A percentile compares a stretch with the other conserved stretches of the same genome.
These are phyloP conservation scores for Suillus plorans DNA, from an alignment of 768 basidiomycete genomes.

Conservation along the genomic window DNA sequence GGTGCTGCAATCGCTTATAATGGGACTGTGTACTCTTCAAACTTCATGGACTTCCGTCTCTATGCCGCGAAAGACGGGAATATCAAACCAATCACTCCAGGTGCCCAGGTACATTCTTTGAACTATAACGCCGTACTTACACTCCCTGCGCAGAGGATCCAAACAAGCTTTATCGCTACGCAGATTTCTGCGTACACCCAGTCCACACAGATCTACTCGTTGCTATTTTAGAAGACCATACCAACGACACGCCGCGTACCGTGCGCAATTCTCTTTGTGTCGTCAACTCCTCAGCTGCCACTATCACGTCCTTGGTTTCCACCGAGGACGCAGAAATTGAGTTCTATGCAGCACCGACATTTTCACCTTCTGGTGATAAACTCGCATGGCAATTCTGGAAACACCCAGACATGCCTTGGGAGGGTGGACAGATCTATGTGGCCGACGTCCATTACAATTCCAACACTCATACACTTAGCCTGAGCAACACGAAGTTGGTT, in stretches of 20 bases:
- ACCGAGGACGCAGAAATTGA: conserved; percentile 44
- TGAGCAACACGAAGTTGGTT: conserved; percentile 28
- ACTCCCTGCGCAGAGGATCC: neutral
- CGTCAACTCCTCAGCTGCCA: conserved; percentile 44
- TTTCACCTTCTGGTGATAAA: conserved; percentile 54
- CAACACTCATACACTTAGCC: conserved; percentile 18
- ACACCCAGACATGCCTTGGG: conserved; percentile 70
- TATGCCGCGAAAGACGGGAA: conserved; percentile 39
- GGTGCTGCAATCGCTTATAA: conserved; percentile 53
- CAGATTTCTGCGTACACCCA: conserved; percentile 58
- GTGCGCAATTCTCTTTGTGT: conserved; percentile 51
- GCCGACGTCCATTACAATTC: conserved; percentile 38
- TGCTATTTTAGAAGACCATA: conserved; percentile 69
- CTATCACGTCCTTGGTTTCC: conserved; percentile 39
- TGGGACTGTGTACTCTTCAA: conserved; percentile 58
- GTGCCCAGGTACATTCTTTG: conserved; percentile 31
- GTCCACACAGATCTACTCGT: conserved; percentile 48
- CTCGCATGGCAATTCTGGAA: conserved; percentile 65
- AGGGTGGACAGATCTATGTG: conserved; percentile 51
- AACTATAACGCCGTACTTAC: neutral
- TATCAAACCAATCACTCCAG: conserved; percentile 50
- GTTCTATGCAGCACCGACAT: conserved; percentile 61
- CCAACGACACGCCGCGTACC: conserved; percentile 35
- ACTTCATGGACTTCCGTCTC: conserved; percentile 51
- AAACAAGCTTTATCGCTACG: conserved; percentile 36